Evolutionary conservation across 345 rosid genomes (phyloP).

Genomic region (Stellera chamaejasme): DNA sequence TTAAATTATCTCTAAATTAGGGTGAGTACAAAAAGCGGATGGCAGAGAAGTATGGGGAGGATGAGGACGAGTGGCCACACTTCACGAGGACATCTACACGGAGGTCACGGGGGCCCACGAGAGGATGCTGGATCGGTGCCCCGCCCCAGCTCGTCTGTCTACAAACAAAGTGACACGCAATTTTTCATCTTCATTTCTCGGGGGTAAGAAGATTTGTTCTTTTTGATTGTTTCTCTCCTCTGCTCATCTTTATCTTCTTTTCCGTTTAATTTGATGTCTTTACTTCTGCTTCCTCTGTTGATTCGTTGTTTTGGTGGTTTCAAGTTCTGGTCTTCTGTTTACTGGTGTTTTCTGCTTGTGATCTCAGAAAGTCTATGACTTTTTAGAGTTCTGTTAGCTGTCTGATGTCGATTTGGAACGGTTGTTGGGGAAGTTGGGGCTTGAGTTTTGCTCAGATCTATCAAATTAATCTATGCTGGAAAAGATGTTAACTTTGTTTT

Average conservation of each 20-base stretch:
- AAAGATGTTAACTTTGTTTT: no score
- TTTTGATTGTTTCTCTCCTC: background rate
- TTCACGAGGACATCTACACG: no score
- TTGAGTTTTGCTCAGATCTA: background rate
- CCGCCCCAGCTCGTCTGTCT: no score
- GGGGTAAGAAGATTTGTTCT: conserved; percentile 9
- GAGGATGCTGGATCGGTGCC: no score
- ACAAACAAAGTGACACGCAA: no score
- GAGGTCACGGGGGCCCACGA: no score
- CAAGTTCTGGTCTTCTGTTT: background rate
- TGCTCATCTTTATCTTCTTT: background rate
- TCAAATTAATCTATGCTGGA: no score
- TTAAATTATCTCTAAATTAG: no score
- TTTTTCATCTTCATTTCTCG: background rate
- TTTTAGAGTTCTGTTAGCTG: background rate
- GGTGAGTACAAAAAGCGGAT: no score
- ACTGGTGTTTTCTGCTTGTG: background rate
- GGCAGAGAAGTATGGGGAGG: no score
- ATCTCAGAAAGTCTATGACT: background rate
- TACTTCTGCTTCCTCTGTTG: background rate
- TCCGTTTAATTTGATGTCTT: background rate
- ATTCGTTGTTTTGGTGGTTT: conserved; percentile 2
- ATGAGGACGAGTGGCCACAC: no score
- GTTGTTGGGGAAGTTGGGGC: background rate
- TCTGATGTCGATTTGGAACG: conserved; percentile 4